Base-by-base conservation (phyloP, 1,284 basidiomycete species). In the Polyporus tsugae region DNA sequence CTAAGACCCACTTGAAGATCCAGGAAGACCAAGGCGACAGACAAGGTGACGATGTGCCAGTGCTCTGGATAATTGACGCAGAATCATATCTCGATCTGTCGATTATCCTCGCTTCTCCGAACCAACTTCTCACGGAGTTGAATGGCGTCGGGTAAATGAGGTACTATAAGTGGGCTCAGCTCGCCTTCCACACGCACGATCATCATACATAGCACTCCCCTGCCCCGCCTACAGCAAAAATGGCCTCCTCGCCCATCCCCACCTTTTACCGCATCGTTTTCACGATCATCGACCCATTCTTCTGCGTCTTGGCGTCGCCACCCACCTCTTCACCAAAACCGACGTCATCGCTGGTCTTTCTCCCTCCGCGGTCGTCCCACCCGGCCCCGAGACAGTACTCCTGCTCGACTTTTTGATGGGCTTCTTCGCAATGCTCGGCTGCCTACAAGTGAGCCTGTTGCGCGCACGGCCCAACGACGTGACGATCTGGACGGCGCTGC, bases 371-470 rank as follows among this genome's bases (percentile, higher is more conserved):
- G 35, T 9, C 55, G 55, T 57, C 17, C 55, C 55, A 6, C 55
- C 55, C 33, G 35, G 35, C 19, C n/a, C 55, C 6, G 55, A 58
- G 35, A 58, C 55, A 3, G 55, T 33, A 7, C 55, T 58, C 55
- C 55, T 58, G 33, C 55, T 58, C 55, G 55, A 58, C 55, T 58
- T 36, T 10, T n/a, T 58, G 7, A 1, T 38, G 7, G 55, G 55
- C 35, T 58, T 58, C 55, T 58, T 58, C 55, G 55, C 55, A 2
- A 58, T 58, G 55, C 55, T 58, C 55, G 35, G 55, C 55, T 35
- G 33, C 35, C 55, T 58, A 4, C 55, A 58, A 22, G 35, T 58
- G 15, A 22, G 35, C 35, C 35, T 58, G 35, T 11, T 58, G 19
- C 55, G 55, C 10, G 35, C 55, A 2, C 55, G 55, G 19, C 55